phyloP scores from a whole-genome alignment of 371 early-diverging fungal genomes.

The Sporodiniella umbellata region DNA sequence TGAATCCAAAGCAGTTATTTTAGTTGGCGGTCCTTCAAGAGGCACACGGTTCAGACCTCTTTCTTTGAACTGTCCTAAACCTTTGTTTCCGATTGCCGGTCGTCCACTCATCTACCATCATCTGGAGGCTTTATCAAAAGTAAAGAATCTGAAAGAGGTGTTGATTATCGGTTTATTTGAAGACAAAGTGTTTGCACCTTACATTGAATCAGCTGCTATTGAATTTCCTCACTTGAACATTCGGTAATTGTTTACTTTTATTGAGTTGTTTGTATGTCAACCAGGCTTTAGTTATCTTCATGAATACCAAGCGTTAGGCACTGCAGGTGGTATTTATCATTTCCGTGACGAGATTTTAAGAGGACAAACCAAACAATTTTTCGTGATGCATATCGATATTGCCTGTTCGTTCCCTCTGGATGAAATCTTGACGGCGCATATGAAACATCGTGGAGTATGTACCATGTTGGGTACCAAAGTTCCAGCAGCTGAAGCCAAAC shows the following conservation, averaged over 20 bases:
- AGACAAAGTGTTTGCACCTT: constrained; percentile 81
- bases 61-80: constrained; percentile 91
- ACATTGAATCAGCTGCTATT: constrained; percentile 74
- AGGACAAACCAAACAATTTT: constrained; percentile 85
- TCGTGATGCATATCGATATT: constrained; percentile 95
- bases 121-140: constrained; percentile 83
- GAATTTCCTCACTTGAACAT: constrained; percentile 83
- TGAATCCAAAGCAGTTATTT: constrained; percentile 77
- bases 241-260: constrained; percentile 48
- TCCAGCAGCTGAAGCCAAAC: constrained; percentile 67
- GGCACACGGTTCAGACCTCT: constrained; percentile 96
- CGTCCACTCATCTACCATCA: constrained; percentile 94
- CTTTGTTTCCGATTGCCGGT: constrained; percentile 96
- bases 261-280: not conserved
- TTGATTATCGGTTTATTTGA: constrained; percentile 95
- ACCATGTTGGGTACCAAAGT: constrained; percentile 85
- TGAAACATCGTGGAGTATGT: constrained; percentile 72
- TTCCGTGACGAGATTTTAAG: constrained; percentile 94
- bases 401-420: constrained; percentile 87
- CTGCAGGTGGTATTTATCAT: constrained; percentile 95
- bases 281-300: constrained; percentile 72
- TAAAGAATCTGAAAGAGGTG: constrained; percentile 86
- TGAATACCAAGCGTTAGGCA: constrained; percentile 94
- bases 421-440: constrained; percentile 81
- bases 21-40: constrained; percentile 95